Percentiles rank a stretch among this genome's conserved stretches.
Conservation (phyloP, 495 filamentous ascomycete genomes). For the Aspergillus diversus region DNA sequence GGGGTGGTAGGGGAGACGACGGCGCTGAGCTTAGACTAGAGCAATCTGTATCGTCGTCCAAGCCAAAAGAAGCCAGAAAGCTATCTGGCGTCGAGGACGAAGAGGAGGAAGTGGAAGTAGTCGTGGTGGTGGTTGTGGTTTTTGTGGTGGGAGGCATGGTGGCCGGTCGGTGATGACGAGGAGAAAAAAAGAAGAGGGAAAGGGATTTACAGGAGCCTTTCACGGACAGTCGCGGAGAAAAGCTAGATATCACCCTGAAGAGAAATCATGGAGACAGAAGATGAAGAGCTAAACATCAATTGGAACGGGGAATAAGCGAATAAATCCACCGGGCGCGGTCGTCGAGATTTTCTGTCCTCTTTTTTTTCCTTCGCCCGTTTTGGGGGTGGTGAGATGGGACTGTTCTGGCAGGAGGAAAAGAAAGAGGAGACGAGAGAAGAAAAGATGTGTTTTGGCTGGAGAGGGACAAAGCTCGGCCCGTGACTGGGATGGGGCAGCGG, state of each 20-base stretch:
- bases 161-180: slow-evolving; percentile 19
- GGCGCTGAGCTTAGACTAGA: slow-evolving; percentile 62
- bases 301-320: slow-evolving; percentile 6
- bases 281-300: slow-evolving; percentile 22
- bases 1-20: slow-evolving; percentile 61
- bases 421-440: slow-evolving; percentile 13
- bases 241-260: slow-evolving; percentile 19
- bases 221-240: slow-evolving; percentile 15
- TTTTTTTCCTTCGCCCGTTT: slow-evolving; percentile 12
- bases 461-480: slow-evolving; percentile 12
- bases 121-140: slow-evolving; percentile 10
- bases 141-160: slow-evolving; percentile 17
- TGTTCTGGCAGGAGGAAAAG: slow-evolving; percentile 6
- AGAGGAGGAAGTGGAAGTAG: slow-evolving; percentile 16
- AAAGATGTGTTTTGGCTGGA: slow-evolving; percentile 24
- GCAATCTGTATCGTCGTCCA: slow-evolving; percentile 51
- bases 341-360: slow-evolving; percentile 7
- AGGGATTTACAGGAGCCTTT: slow-evolving; percentile 7
- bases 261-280: slow-evolving; percentile 19
- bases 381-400: slow-evolving; percentile 18
- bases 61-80: slow-evolving; percentile 24
- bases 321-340: slow-evolving; percentile 5
- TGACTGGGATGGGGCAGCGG: slow-evolving; percentile 37
- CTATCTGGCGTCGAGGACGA: slow-evolving; percentile 18
- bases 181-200: slow-evolving; percentile 16